Evolutionary conservation across 306 rosid species (phyloP), one percentile per base, ranked within the genome.

Genomic region (Aeschynomene evenia): DNA sequence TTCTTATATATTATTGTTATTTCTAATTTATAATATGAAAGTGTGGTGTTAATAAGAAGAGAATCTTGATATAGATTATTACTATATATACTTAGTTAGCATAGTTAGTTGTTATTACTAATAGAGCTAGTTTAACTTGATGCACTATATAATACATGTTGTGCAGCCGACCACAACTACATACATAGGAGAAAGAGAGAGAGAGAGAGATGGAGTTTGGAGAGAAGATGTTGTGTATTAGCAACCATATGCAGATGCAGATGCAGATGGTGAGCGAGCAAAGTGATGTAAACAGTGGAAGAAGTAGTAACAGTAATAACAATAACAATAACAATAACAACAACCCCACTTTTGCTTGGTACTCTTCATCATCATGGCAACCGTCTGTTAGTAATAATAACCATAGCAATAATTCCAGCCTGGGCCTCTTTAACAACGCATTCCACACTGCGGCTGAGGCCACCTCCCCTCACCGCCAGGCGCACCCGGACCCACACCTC

Each of bases 401-500:
- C 33, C 2, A 2, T 6, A 6, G 6, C 37, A 5, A n/a, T n/a
- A n/a, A n/a, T n/a, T 33, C 37, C 9, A 33, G 9, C 14, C 3
- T 7, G n/a, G n/a, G n/a, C n/a, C n/a, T n/a, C n/a, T n/a, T n/a
- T n/a, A 20, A 11, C 14, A 4, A 11, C 43, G 43, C 49, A 37
- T 19, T 4, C 51, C 68, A 23, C 21, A 29, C 10, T 9, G 22
- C 14, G 22, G 20, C 54, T 5, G 55, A 43, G 6, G 10, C 3
- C 14, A n/a, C 31, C 9, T 9, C 61, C 20, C 11, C 42, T 42
- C 6, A 0, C 24, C 10, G 4, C 19, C 10, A 78, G 57, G 70
- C 69, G 52, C 87, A 82, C 18, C 84, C 79, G 11, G 96, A 90
- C 82, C 88, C 94, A 1, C 87, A 87, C 43, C 82, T 90, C 6